Base-by-base conservation (phyloP, 164 flowering plant species). In the Protea cynaroides region DNA sequence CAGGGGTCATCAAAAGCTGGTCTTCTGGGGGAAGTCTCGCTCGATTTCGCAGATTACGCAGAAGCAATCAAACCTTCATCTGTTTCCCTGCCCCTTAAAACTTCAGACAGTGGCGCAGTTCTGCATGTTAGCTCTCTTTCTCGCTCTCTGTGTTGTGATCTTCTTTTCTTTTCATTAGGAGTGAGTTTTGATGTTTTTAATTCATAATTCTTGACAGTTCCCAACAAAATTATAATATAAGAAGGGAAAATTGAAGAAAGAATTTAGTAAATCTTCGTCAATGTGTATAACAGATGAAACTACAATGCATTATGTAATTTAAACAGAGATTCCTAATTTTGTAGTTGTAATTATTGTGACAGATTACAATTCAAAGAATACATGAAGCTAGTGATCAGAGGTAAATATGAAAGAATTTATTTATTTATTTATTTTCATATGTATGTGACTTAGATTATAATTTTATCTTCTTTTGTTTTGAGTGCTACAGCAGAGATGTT, bases 1-100 rank as follows among this genome's bases (percentile, higher is more conserved):
- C 74, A 94, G 98, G 97, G 95, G 46, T 82, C 92, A 18, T 83
- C 93, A 13, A 94, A 85, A 71, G 64, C 80, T 52, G 87, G 88
- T 51, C 72, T 79, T 70, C 67, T 89, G 43, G 98, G 98, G 63
- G 95, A 90, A 74, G 87, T 81, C 55, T 71, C 79, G 0, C 44
- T 94, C 58, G 86, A 94, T 76, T 80, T 94, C 57, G 87, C 95
- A 50, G 85, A 87, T 68, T 88, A 80, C 78, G 82, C 69, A 6
- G 91, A 78, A 61, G 85, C 88, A 63, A 70, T 78, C 34, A 74
- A 80, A 61, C 89, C 91, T 51, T 52, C 66, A 37, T 76, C 80
- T 25, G 66, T 86, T 36, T 81, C 88, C 50, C 74, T 89, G 29
- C 96, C 97, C 25, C 84, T 90, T 14, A 78, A 81, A 65, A 62